These are phyloP conservation scores for Polygonum aviculare DNA, from an alignment of 148 eudicot species.

Conservation along the genomic window DNA sequence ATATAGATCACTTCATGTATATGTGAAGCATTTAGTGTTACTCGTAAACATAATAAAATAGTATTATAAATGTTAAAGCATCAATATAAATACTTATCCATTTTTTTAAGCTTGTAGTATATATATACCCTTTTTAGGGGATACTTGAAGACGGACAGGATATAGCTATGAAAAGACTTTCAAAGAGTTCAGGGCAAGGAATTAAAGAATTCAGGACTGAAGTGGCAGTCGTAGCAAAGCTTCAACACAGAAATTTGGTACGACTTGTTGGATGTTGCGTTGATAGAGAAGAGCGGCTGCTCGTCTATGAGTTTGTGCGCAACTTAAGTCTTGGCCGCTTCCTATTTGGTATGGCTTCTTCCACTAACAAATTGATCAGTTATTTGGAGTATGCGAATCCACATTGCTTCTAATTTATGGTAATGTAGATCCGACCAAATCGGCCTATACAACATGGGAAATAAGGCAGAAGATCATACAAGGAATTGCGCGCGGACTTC, in stretches of 20 bases:
- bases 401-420: background rate
- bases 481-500: constrained; percentile 32
- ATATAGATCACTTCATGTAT: too few species aligned
- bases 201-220: constrained; percentile 44
- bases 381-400: background rate
- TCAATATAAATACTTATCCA: too few species aligned
- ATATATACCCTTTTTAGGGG: too few species aligned
- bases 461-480: constrained; percentile 26
- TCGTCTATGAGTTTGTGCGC: constrained; percentile 41
- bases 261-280: constrained; percentile 45
- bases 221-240: constrained; percentile 37
- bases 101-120: too few species aligned
- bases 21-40: too few species aligned
- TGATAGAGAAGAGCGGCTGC: constrained; percentile 33
- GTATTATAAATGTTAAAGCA: too few species aligned
- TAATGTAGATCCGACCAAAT: constrained; percentile 10
- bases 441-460: constrained; percentile 20
- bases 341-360: constrained; percentile 30
- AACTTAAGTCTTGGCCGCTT: constrained; percentile 36
- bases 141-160: constrained; percentile 22
- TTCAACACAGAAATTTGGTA: constrained; percentile 49
- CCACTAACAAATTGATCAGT: background rate
- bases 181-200: constrained; percentile 38
- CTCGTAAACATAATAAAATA: too few species aligned
- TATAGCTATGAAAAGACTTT: constrained; percentile 46